These are phyloP conservation scores for Vanrija humicola DNA, from an alignment of 1,284 basidiomycete species.

Conservation along the genomic window DNA sequence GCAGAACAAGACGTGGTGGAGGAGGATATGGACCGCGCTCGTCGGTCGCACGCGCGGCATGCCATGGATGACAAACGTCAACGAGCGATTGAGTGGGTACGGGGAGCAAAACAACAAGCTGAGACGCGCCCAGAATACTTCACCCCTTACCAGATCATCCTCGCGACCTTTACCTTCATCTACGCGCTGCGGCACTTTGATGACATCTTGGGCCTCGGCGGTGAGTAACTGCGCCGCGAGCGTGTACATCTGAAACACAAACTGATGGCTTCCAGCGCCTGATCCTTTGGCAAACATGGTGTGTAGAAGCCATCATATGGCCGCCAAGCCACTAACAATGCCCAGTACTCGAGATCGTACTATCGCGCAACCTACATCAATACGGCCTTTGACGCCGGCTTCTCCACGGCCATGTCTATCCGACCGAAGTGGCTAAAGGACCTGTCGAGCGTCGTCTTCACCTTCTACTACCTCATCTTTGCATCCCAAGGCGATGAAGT, in stretches of 20 bases:
- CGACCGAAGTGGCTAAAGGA: constrained; percentile 90
- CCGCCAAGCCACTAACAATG: not conserved
- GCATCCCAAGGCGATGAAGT: constrained; percentile 92
- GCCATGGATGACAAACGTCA: constrained; percentile 38
- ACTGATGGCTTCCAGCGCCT: constrained; percentile 59
- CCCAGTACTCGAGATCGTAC: constrained; percentile 82
- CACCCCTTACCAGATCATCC: constrained; percentile 90
- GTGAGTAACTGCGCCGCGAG: constrained; percentile 53
- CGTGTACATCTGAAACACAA: not conserved
- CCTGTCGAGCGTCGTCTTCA: constrained; percentile 76
- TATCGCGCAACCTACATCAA: constrained; percentile 96
- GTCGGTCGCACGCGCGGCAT: constrained; percentile 32
- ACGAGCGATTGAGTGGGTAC: constrained; percentile 42
- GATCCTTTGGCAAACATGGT: constrained; percentile 87
- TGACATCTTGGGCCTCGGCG: constrained; percentile 74
- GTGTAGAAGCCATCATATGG: constrained; percentile 35
- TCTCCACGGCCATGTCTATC: constrained; percentile 90
- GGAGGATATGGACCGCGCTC: constrained; percentile 27
- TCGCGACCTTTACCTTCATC: constrained; percentile 75
- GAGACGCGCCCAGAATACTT: constrained; percentile 61
- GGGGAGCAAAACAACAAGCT: not conserved
- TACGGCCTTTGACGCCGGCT: constrained; percentile 93
- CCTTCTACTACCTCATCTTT: constrained; percentile 88
- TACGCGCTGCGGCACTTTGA: constrained; percentile 85
- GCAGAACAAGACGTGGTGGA: constrained; percentile 11